Evolutionary conservation across 2,329 filamentous ascomycete species (phyloP), one percentile per base, ranked within the genome.

Genomic region (Drechslerella stenobrocha): DNA sequence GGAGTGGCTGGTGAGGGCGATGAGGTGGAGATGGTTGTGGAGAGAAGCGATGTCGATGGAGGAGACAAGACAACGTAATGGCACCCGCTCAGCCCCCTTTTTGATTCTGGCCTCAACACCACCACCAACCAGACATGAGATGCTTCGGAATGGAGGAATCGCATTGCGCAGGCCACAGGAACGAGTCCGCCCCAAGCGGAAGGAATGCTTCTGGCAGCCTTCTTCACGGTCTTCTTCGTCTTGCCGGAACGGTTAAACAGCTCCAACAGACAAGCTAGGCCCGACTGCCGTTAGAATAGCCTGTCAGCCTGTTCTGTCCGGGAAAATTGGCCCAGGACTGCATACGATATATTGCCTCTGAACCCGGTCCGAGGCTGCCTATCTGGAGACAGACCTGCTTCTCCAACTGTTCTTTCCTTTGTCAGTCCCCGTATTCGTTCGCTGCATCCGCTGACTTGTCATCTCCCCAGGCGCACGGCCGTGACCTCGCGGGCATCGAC

Each of bases 1-100:
- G 24, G 53, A 58, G 45, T 47, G 52, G 52, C 52, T 47, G 42
- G 45, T 24, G 34, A 18, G 35, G 35, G 35, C n/a, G 37, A 18
- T 18, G 9, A 46, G 9, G 42, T 28, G 35, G 35, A 8, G 26
- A 30, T 44, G 20, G 32, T 42, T 28, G 40, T 18, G 7, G 53
- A 42, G n/a, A 22, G 37, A 42, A 32, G 53, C 37, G 32, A 35
- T 55, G 37, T 23, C 34, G 46, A 47, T 24, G 52, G 18, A 4
- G 18, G 13, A 4, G 15, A 5, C 24, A 35, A 6, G n/a, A 26
- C 15, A 47, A 26, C 2, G 8, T n/a, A n/a, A n/a, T n/a, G n/a
- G n/a, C n/a, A 20, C 37, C 37, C 7, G 37, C 37, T 42, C 37
- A 42, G 37, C 37, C 37, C 37, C 37, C 37, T 42, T 42, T 42